Base-by-base conservation (phyloP, 2,329 filamentous ascomycete genomes). In the Coleophoma cylindrospora region DNA sequence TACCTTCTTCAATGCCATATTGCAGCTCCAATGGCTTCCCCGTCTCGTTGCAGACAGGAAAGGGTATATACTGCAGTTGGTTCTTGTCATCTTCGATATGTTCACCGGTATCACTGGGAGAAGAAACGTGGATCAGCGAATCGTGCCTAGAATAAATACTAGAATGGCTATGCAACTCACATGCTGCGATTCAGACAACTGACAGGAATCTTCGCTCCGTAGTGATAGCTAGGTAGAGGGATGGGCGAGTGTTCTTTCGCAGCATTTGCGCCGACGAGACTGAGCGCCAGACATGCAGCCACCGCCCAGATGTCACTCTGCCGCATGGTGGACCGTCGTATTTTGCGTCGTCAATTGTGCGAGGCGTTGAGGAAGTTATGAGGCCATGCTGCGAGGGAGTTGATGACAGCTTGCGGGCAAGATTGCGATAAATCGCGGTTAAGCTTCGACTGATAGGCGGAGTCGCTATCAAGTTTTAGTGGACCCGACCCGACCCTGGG, bases 11-110 rank as follows among this genome's bases (percentile, higher is more conserved):
- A 58, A 87, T 71, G 66, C 91, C 91, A 73, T 96, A 97, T 67
- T 82, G 79, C 66, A 99, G 85, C 62, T 94, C 84, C 61, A 99
- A 83, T 0, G 91, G 86, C 45, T 81, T 79, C 40, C 77, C 77
- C 12, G 94, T 97, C 70, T 97, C 94, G 70, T 91, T 88, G 79
- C 94, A 97, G 34, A 79, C 77, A 21, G 89, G 89, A 69, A 97
- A 97, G 37, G 92, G 90, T 41, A 94, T 84, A 77, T 94, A 97
- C 77, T 95, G 80, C 50, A 96, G 82, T 67, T 95, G 86, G 64
- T 94, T 86, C 56, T 84, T 77, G 34, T 79, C 76, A 66, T 95
- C 84, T 64, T 89, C 86, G 64, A 96, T 85, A 74, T 95, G 90
- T 69, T 95, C 90, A 67, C 90, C 90, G 9, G 88, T 94, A 61